phyloP scores from a whole-genome alignment of 306 rosid genomes.

The Dryas octopetala region DNA sequence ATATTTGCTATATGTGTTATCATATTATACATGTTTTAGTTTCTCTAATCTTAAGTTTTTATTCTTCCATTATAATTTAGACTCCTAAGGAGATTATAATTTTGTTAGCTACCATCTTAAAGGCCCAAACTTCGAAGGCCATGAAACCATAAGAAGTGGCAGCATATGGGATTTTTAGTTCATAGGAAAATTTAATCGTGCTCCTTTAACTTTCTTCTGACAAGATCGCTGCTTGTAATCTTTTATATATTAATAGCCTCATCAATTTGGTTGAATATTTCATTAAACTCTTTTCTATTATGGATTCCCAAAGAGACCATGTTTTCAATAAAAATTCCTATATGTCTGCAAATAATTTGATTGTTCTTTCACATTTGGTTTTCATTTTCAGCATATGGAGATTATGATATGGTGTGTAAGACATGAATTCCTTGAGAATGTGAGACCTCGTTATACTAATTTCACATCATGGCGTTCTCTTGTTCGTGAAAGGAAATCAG shows the following conservation, averaged over 20 bases:
- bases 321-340: not conserved
- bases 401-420: slow-evolving; percentile 78
- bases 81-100: not conserved
- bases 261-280: not conserved
- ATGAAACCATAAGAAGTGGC: slow-evolving; percentile 1
- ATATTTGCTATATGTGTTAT: slow-evolving; percentile 1
- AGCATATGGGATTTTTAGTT: not conserved
- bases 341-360: slow-evolving; percentile 9
- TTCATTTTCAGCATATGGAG: slow-evolving; percentile 84
- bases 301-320: not conserved
- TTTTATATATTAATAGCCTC: not conserved
- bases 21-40: slow-evolving; percentile 5
- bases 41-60: not conserved
- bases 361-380: not conserved
- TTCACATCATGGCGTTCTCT: slow-evolving; percentile 61
- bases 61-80: not conserved
- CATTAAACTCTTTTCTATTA: too few relatives aligned
- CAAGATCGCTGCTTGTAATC: not conserved
- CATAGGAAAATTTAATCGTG: not conserved
- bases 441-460: slow-evolving; percentile 50
- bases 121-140: not conserved
- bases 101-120: not conserved
- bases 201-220: not conserved
- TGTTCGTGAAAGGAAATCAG: slow-evolving; percentile 70
- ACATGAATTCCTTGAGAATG: slow-evolving; percentile 69